These are phyloP conservation scores for Aphanocladium album DNA, from an alignment of 2,329 filamentous ascomycete genomes.

Conservation along the genomic window DNA sequence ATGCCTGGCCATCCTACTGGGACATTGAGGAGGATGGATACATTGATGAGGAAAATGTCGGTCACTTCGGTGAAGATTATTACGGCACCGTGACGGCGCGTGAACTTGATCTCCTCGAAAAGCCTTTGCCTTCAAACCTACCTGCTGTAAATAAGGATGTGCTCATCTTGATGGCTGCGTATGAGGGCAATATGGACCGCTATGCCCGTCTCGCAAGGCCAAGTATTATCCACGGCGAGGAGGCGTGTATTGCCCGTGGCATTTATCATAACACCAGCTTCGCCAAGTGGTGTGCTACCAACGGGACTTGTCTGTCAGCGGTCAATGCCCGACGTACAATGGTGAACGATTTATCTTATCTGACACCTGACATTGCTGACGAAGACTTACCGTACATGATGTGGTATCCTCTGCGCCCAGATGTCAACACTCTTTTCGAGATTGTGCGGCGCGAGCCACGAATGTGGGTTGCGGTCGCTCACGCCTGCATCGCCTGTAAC, in stretches of 20 bases:
- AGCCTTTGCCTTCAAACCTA: slow-evolving; percentile 30
- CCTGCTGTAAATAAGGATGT: slow-evolving; percentile 32
- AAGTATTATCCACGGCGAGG: slow-evolving; percentile 20
- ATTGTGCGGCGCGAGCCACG: not conserved
- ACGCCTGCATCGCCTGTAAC: not conserved
- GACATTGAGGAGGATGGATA: slow-evolving; percentile 4
- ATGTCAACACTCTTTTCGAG: not conserved
- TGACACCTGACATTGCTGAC: not conserved
- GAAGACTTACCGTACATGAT: not conserved
- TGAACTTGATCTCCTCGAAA: slow-evolving; percentile 15
- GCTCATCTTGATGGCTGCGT: slow-evolving; percentile 33
- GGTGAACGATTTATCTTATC: slow-evolving; percentile 23
- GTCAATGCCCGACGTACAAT: slow-evolving; percentile 25
- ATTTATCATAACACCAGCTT: slow-evolving; percentile 34
- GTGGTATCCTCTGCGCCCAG: slow-evolving; percentile 8
- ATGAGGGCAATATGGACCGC: slow-evolving; percentile 33
- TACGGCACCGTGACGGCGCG: slow-evolving; percentile 14
- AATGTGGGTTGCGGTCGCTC: not conserved
- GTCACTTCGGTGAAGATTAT: slow-evolving; percentile 2
- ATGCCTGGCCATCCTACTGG: slow-evolving; percentile 18
- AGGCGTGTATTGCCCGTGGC: slow-evolving; percentile 25
- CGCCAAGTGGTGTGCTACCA: slow-evolving; percentile 27
- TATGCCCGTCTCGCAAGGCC: slow-evolving; percentile 32
- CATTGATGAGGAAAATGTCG: not conserved
- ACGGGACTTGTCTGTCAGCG: slow-evolving; percentile 12